Conservation (phyloP, 768 basidiomycete genomes). For the Tulasnella calospora region DNA sequence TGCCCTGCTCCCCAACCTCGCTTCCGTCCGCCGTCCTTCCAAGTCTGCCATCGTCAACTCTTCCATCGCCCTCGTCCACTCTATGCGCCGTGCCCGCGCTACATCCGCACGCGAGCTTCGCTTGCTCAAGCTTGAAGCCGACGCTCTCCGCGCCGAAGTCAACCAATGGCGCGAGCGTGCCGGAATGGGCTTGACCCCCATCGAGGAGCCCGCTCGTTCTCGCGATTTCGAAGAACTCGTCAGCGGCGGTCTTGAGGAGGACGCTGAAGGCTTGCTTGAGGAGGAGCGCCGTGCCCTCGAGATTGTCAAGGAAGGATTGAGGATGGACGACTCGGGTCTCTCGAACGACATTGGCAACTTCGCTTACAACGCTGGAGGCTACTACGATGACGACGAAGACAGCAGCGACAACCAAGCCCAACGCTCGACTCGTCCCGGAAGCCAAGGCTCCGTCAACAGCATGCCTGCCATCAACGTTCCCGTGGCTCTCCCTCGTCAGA, state of each 20-base stretch:
- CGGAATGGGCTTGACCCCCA: constrained; percentile 51
- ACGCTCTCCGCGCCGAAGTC: constrained; percentile 81
- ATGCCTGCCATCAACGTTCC: constrained; percentile 3
- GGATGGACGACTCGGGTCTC: neutral
- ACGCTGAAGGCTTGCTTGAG: constrained; percentile 30
- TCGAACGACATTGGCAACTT: neutral
- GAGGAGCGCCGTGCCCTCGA: constrained; percentile 30
- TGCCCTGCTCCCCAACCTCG: constrained; percentile 82
- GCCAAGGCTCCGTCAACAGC: constrained; percentile 17
- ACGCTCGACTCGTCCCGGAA: constrained; percentile 18
- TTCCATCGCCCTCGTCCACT: constrained; percentile 82
- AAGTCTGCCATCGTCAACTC: constrained; percentile 97
- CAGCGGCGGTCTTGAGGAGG: constrained; percentile 30
- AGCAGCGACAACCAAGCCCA: constrained; percentile 8
- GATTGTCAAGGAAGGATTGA: constrained; percentile 23
- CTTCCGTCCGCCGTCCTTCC: constrained; percentile 85
- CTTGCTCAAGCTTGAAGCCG: constrained; percentile 69
- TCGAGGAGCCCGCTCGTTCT: constrained; percentile 67
- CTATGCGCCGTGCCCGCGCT: constrained; percentile 72
- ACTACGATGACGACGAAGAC: constrained; percentile 20
- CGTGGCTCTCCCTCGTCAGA: constrained; percentile 16
- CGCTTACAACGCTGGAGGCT: constrained; percentile 15
- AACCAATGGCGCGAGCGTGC: constrained; percentile 84
- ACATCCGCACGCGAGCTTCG: constrained; percentile 81
- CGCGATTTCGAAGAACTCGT: constrained; percentile 53